These are phyloP conservation scores for Anacardium occidentale DNA, from an alignment of 345 rosid species.

Conservation along the genomic window DNA sequence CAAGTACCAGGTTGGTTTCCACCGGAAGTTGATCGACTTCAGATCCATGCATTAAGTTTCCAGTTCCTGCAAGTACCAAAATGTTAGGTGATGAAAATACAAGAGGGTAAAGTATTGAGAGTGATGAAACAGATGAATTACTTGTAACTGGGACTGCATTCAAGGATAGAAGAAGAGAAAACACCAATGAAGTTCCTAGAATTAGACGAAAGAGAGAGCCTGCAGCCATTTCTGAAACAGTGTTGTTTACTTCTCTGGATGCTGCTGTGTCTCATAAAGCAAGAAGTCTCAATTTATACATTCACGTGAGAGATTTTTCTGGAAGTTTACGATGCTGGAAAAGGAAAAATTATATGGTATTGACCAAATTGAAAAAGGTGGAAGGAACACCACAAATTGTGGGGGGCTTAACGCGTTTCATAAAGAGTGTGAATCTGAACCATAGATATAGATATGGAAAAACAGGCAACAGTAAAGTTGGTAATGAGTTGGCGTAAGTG, in stretches of 20 bases:
- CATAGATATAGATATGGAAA: conserved; percentile 2
- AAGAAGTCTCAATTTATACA: conserved; percentile 17
- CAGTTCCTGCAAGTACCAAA: conserved; percentile 37
- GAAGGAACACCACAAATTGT: conserved; percentile 10
- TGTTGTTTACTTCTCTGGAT: not conserved
- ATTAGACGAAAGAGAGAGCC: conserved; percentile 32
- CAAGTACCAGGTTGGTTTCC: conserved; percentile 20
- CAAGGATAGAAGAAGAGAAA: conserved; percentile 33
- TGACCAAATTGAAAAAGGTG: conserved; percentile 26
- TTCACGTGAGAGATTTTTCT: conserved; percentile 16
- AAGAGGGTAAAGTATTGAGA: not conserved
- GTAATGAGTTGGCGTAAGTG: conserved; percentile 1
- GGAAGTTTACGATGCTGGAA: conserved; percentile 9
- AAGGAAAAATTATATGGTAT: not conserved
- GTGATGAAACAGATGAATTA: conserved; percentile 21
- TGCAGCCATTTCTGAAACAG: conserved; percentile 37
- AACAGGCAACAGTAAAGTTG: not conserved
- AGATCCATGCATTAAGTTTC: conserved; percentile 35
- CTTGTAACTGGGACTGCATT: conserved; percentile 45
- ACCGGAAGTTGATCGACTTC: conserved; percentile 26
- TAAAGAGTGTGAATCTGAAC: not conserved
- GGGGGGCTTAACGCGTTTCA: conserved; percentile 11
- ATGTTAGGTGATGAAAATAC: not conserved
- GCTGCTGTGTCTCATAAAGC: not conserved
- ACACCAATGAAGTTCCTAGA: conserved; percentile 32